Evolutionary conservation across 2,329 filamentous ascomycete genomes (phyloP).

Genomic region (Xylariales sp.): DNA sequence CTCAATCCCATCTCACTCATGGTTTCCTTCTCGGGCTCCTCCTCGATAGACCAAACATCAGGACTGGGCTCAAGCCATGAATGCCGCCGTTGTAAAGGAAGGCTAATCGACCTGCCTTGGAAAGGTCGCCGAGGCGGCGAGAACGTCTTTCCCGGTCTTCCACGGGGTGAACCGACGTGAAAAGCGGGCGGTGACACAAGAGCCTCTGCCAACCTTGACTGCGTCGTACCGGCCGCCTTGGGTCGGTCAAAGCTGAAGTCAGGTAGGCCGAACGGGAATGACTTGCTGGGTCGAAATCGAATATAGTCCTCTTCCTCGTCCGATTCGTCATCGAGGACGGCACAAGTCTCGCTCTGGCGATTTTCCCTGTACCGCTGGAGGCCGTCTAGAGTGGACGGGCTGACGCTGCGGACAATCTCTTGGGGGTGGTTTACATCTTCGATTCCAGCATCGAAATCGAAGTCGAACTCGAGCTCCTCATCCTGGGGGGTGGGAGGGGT

Average conservation of each 20-base stretch:
- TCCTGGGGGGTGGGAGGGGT: constrained; percentile 41
- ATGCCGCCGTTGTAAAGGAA: constrained; percentile 36
- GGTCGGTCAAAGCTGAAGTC: constrained; percentile 36
- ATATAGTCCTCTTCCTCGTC: constrained; percentile 46
- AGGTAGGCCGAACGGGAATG: constrained; percentile 37
- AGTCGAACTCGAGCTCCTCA: constrained; percentile 41
- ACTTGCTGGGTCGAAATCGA: constrained; percentile 37
- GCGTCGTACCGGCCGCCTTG: constrained; percentile 27
- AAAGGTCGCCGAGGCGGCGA: constrained; percentile 21
- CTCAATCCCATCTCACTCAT: constrained; percentile 37
- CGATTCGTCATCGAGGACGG: constrained; percentile 37
- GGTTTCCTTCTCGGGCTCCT: constrained; percentile 52
- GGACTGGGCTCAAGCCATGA: constrained; percentile 56
- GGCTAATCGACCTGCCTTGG: constrained; percentile 25
- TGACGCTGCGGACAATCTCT: constrained; percentile 48
- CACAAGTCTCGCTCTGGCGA: constrained; percentile 35
- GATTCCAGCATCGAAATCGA: constrained; percentile 52
- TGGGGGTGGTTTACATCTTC: constrained; percentile 42
- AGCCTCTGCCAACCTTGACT: constrained; percentile 24
- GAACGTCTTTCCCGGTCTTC: constrained; percentile 24
- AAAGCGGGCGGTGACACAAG: constrained; percentile 29
- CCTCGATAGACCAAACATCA: constrained; percentile 56
- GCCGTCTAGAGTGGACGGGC: constrained; percentile 50
- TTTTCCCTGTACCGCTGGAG: constrained; percentile 39
- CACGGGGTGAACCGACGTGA: constrained; percentile 25